Base-by-base conservation (phyloP, 2,329 filamentous ascomycete species). In the Hymenoscyphus albidus region DNA sequence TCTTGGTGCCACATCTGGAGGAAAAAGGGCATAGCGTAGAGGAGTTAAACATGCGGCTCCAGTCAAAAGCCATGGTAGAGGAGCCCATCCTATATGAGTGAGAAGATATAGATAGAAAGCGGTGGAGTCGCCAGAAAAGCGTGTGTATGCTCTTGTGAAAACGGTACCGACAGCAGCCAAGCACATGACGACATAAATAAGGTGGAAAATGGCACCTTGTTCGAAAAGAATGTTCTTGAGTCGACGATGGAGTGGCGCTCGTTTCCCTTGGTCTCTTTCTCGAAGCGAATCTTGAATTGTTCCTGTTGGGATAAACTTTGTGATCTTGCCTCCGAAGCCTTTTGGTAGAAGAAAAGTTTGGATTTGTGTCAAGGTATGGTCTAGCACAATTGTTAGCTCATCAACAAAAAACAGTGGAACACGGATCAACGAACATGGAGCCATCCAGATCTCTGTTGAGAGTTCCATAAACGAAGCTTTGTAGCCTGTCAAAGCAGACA, bases 71-170 rank as follows among this genome's bases (percentile, higher is more conserved):
- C 83, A 86, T 32, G 85, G 76, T 55, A 87, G 70, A 0, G 85
- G 85, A 5, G 85, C 85, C 85, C 85, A 88, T 76, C 83, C 84
- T 13, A 83, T 84, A 72, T 87, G 84, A 0, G 84, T 86, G 51
- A 88, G 72, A 3, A 88, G 76, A 68, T 80, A 81, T 16, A 70
- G 62, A n/a, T 56, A 55, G 12, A 65, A 63, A 44, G 68, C 62
- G 12, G 66, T 16, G 0, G 54, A 55, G 5, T 58, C 3, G 68
- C 80, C 80, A 63, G 81, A 72, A 14, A 86, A 76, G n/a, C 80
- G 75, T 10, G 78, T 77, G 67, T 75, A 75, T 27, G 27, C 27
- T 27, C 27, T 27, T 27, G 27, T 27, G 27, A 27, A 27, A 27
- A 27, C 27, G 27, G 27, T 27, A 40, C 76, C 74, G 4, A 74